A percentile compares a stretch with the other conserved stretches of the same genome.
phyloP scores from a whole-genome alignment of 2,329 filamentous ascomycete species.

The Apiospora arundinis region DNA sequence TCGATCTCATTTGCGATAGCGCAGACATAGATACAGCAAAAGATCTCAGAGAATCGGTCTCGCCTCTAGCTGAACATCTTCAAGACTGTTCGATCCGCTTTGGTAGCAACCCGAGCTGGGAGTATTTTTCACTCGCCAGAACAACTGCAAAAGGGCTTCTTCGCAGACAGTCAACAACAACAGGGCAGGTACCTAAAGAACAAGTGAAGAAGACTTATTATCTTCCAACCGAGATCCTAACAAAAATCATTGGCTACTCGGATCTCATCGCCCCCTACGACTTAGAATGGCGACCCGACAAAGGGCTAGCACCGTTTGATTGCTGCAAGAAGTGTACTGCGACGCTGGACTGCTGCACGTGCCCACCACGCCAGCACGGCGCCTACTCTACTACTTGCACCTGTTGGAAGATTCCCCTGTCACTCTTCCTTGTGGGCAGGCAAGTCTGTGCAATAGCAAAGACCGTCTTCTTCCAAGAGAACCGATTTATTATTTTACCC shows the following conservation, averaged over 20 bases:
- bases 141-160: background rate
- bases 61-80: background rate
- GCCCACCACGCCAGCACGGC: slow-evolving; percentile 18
- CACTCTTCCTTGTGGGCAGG: slow-evolving; percentile 17
- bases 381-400: slow-evolving; percentile 20
- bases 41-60: background rate
- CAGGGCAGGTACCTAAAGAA: background rate
- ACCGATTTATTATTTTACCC: background rate
- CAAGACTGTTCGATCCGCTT: background rate
- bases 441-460: background rate
- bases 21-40: background rate
- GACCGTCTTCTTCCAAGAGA: background rate
- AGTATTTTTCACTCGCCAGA: background rate
- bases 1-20: background rate
- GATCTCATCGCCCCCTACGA: background rate
- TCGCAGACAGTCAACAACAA: too few species aligned
- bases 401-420: slow-evolving; percentile 20
- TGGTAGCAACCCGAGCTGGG: background rate
- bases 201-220: background rate
- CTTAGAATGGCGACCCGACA: background rate
- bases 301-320: slow-evolving; percentile 18
- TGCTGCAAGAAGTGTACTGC: slow-evolving; percentile 22
- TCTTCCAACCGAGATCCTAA: background rate
- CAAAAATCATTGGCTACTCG: background rate
- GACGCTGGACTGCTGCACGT: slow-evolving; percentile 19